A percentile compares a stretch with the other conserved stretches of the same genome.
Conservation (phyloP, 306 rosid species). For the Rosa multiflora region DNA sequence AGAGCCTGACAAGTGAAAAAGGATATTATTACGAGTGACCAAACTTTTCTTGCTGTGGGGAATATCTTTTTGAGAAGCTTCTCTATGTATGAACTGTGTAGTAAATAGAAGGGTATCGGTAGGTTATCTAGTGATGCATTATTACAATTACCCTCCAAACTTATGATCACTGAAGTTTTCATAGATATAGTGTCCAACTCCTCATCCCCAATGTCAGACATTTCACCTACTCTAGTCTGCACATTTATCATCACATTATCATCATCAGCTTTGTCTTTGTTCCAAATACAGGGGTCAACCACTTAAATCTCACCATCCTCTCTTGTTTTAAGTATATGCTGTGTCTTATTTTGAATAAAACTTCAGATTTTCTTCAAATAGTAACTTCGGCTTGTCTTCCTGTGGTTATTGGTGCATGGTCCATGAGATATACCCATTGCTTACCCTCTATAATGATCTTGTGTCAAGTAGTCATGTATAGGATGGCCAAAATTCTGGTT, state of each 20-base stretch:
- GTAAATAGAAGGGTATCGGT: not conserved
- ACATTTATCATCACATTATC: not conserved
- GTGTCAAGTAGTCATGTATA: too few relatives aligned
- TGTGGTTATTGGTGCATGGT: not conserved
- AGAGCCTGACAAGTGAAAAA: not conserved
- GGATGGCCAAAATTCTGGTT: too few relatives aligned
- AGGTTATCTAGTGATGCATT: not conserved
- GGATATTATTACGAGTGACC: not conserved
- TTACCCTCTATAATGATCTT: too few relatives aligned
- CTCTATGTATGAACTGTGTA: not conserved
- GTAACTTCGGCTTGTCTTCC: not conserved
- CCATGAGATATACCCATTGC: not conserved
- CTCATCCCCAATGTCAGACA: not conserved
- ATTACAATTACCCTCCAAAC: not conserved
- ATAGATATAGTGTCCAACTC: not conserved
- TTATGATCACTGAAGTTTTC: not conserved
- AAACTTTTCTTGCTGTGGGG: not conserved
- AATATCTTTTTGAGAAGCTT: not conserved
- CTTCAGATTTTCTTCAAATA: not conserved
- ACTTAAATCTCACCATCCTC: not conserved
- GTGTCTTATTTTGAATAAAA: not conserved
- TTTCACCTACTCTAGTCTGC: not conserved
- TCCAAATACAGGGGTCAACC: not conserved
- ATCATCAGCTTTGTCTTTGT: not conserved
- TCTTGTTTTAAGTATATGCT: not conserved